Evolutionary conservation across 2,329 filamentous ascomycete genomes (phyloP), one percentile per base, ranked within the genome.

Genomic region (Aaosphaeria pasadenensis): DNA sequence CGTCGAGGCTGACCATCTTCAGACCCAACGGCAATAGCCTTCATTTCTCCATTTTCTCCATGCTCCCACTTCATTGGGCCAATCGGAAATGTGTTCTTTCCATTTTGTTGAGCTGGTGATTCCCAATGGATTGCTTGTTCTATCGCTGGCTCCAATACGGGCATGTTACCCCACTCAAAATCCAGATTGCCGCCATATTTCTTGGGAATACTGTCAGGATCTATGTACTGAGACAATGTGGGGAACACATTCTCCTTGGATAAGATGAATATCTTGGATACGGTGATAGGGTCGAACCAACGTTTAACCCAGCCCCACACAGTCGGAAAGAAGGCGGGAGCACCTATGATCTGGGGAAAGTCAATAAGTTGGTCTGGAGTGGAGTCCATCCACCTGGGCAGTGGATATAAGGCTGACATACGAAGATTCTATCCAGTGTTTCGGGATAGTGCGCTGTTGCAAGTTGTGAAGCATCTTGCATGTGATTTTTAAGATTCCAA

Each of bases 391-490:
- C 7, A 33, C n/a, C 9, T 30, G 11, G 11, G 30, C 39, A 32
- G 7, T 17, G 24, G 43, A n/a, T 2, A 29, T 36, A 29, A 40
- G 39, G 36, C 1, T 32, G 62, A 24, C 77, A 50, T 70, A 82
- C 80, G 64, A 86, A 90, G 69, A 88, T 88, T 58, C 89, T 81
- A 68, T 95, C 92, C 43, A 96, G 75, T 0, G 91, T 97, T 74
- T 97, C 92, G 1, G 92, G 92, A 68, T 96, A 97, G 73, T 96
- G 89, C 5, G 91, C 90, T 4, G 91, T 96, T 5, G 92, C 92
- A 46, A 96, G 77, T 50, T 86, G 83, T 63, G 87, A 91, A 2
- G 91, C 91, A 63, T 91, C 87, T 74, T 96, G 91, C 91, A 97
- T 95, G 71, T 96, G 92, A 28, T 75, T 76, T 77, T 95, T 94